Percentiles rank a stretch among this genome's conserved stretches.
Conservation (phyloP, 225 moss, liverwort and hornwort genomes). For the Asterella californica region DNA sequence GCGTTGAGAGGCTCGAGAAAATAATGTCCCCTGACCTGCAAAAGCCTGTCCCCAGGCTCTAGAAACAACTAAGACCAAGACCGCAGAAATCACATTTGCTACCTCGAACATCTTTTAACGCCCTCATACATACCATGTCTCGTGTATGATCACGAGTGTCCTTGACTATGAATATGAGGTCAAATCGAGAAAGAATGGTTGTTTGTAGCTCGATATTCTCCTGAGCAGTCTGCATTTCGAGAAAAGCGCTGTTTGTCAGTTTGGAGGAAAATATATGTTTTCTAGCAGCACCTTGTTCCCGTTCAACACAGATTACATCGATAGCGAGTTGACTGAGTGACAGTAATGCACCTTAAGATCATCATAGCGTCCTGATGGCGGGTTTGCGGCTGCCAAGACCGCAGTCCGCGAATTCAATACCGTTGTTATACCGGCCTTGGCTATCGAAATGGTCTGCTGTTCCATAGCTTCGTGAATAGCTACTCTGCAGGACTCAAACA, state of each 20-base stretch:
- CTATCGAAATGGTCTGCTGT: constrained; percentile 97
- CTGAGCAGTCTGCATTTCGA: constrained; percentile 74
- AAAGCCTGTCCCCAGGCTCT: background rate
- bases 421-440: constrained; percentile 95
- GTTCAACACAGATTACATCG: background rate
- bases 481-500: constrained; percentile 49
- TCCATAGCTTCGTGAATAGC: constrained; percentile 99
- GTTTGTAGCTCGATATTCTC: constrained; percentile 94
- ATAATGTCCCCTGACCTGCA: background rate
- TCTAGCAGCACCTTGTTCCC: background rate
- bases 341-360: constrained; percentile 65
- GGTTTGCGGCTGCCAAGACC: constrained; percentile 93
- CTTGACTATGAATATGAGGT: constrained; percentile 92
- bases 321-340: background rate
- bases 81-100: background rate
- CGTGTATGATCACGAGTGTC: constrained; percentile 83
- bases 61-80: background rate
- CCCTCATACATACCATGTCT: constrained; percentile 72
- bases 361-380: constrained; percentile 96
- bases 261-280: background rate
- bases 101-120: no score
- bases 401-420: constrained; percentile 87
- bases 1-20: background rate
- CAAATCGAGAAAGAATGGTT: constrained; percentile 94
- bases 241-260: background rate